phyloP scores from a whole-genome alignment of 192 early-diverging fungal genomes.

The Dimargaris cristalligena region DNA sequence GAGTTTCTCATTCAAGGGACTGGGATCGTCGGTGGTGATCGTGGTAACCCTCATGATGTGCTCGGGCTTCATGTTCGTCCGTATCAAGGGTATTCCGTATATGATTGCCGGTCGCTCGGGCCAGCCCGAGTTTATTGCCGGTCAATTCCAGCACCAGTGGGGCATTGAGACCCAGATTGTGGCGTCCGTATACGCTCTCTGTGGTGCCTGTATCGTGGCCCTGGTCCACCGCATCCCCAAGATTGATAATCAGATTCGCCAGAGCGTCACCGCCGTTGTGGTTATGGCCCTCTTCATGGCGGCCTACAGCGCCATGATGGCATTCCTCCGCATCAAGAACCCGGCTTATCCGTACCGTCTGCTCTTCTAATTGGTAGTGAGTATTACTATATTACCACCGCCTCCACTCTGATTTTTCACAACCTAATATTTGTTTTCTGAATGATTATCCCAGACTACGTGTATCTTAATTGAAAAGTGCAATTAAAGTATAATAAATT shows the following conservation, averaged over 20 bases:
- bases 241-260: neutral
- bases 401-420: too few relatives aligned
- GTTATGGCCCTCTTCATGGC: neutral
- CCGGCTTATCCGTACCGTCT: slow-evolving; percentile 1
- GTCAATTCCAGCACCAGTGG: neutral
- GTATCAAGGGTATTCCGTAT: neutral
- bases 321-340: neutral
- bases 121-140: neutral
- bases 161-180: slow-evolving; percentile 9
- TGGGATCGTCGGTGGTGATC: neutral
- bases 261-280: neutral
- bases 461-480: too few relatives aligned
- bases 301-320: neutral
- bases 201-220: neutral
- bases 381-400: too few relatives aligned
- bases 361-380: neutral
- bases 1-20: neutral
- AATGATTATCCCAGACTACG: too few relatives aligned
- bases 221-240: neutral
- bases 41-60: slow-evolving; percentile 7
- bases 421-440: too few relatives aligned
- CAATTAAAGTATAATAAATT: too few relatives aligned
- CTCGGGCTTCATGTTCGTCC: slow-evolving; percentile 7
- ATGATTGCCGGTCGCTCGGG: neutral
- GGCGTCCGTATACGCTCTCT: neutral